A percentile compares a stretch with the other conserved stretches of the same genome.
These are phyloP conservation scores for Amanita fuliginea DNA, from an alignment of 768 basidiomycete species.

Conservation along the genomic window DNA sequence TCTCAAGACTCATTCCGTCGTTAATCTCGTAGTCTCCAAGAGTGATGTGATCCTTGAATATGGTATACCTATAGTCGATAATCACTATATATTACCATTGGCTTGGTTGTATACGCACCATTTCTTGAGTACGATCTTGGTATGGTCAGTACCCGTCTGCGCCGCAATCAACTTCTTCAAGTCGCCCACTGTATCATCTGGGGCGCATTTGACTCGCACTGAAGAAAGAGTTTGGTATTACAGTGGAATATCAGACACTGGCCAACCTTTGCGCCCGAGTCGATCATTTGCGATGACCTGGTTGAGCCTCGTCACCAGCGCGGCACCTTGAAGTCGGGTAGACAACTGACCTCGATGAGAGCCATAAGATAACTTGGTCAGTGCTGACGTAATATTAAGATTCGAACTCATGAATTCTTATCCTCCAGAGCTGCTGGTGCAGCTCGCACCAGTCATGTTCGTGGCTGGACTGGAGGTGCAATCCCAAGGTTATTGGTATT, in stretches of 20 bases:
- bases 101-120: conserved; percentile 44
- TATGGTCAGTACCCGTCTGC: conserved; percentile 79
- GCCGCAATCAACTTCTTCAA: conserved; percentile 95
- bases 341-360: conserved; percentile 7
- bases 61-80: conserved; percentile 61
- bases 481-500: conserved; percentile 13
- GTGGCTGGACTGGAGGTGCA: conserved; percentile 68
- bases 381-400: not conserved
- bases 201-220: conserved; percentile 95
- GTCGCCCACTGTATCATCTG: conserved; percentile 95
- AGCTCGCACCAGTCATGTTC: conserved; percentile 90
- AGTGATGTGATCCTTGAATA: conserved; percentile 94
- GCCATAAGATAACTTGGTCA: not conserved
- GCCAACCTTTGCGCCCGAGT: conserved; percentile 9
- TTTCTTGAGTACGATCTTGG: conserved; percentile 93
- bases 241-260: not conserved
- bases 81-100: not conserved
- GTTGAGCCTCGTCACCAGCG: not conserved
- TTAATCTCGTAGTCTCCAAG: conserved; percentile 88
- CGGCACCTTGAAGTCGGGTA: not conserved
- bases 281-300: conserved; percentile 10
- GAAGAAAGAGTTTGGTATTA: not conserved
- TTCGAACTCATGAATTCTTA: conserved; percentile 71
- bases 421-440: conserved; percentile 80
- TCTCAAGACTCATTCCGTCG: conserved; percentile 89